Conservation (phyloP, 441 rosid genomes). For the Melastoma candidum region DNA sequence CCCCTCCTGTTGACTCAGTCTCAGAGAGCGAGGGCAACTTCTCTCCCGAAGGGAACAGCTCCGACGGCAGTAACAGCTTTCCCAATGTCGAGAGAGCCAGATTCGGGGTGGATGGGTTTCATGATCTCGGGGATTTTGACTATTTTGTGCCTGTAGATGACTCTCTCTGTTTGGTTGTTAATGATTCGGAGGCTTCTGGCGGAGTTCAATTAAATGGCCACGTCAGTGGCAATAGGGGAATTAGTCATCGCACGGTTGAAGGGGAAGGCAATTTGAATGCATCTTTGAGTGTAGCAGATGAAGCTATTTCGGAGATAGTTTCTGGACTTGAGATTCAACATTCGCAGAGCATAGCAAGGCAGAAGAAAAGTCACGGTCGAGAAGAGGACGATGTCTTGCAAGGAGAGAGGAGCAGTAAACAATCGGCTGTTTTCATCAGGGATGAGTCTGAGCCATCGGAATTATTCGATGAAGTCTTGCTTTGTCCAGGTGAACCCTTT, state of each 20-base stretch:
- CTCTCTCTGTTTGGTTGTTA: background rate
- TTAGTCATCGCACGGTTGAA: background rate
- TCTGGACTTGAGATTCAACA: constrained; percentile 12
- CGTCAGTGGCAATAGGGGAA: too few species aligned
- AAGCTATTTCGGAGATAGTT: constrained; percentile 12
- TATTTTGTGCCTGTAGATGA: background rate
- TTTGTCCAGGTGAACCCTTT: constrained; percentile 23
- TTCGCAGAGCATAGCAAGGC: constrained; percentile 7
- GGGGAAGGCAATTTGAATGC: background rate
- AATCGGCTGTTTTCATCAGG: constrained; percentile 34
- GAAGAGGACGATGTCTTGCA: constrained; percentile 30
- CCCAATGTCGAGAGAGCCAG: background rate
- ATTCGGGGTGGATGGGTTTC: background rate
- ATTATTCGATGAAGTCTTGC: constrained; percentile 51
- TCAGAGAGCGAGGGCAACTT: background rate
- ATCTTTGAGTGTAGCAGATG: background rate
- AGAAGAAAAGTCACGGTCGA: constrained; percentile 36
- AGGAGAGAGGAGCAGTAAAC: constrained; percentile 42
- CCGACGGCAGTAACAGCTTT: constrained; percentile 7
- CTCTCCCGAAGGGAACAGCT: constrained; percentile 11
- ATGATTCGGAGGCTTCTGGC: too few species aligned
- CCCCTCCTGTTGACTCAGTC: background rate
- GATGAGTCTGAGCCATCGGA: constrained; percentile 39
- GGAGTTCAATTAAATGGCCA: too few species aligned
- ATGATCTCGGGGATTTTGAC: background rate